Evolutionary conservation across 2,329 filamentous ascomycete species (phyloP).

Genomic region (Botryosphaeria dothidea): DNA sequence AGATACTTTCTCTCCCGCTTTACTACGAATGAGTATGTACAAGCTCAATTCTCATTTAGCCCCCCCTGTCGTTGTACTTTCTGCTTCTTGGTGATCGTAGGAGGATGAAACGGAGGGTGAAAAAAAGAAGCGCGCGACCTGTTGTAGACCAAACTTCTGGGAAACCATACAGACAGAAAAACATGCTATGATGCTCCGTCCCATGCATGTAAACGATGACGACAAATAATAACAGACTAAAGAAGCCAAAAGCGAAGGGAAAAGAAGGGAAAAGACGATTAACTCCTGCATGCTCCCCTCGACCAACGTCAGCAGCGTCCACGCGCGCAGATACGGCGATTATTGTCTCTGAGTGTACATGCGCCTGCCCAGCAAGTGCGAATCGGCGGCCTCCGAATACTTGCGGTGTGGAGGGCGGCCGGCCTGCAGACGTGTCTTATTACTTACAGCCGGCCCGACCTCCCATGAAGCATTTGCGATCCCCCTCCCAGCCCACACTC

Average conservation of each 20-base stretch:
- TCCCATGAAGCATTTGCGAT: conserved; percentile 5
- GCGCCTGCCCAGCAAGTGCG: conserved; percentile 16
- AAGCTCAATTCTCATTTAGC: not conserved
- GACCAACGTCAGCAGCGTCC: not conserved
- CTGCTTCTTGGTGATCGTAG: not conserved
- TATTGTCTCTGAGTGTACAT: conserved; percentile 3
- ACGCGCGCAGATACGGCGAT: not conserved
- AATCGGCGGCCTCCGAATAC: conserved; percentile 4
- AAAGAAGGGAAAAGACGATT: not conserved
- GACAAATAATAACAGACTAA: not conserved
- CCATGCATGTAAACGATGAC: conserved; percentile 16
- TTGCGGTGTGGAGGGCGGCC: conserved; percentile 6
- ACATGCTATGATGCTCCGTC: conserved; percentile 21
- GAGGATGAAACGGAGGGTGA: not conserved
- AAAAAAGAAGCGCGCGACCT: not conserved
- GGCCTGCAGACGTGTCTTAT: conserved; percentile 12
- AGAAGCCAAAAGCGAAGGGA: not conserved
- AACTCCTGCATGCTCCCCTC: conserved; percentile 9
- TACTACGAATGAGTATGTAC: not conserved
- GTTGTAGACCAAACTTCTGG: conserved; percentile 2
- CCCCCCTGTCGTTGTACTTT: not conserved
- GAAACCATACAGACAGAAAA: conserved; percentile 15
- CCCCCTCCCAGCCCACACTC: conserved; percentile 13
- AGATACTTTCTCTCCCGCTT: not conserved
- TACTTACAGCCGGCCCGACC: conserved; percentile 16